Base-by-base conservation (phyloP, 805 yeast species). In the Yamadazyma sp. region DNA sequence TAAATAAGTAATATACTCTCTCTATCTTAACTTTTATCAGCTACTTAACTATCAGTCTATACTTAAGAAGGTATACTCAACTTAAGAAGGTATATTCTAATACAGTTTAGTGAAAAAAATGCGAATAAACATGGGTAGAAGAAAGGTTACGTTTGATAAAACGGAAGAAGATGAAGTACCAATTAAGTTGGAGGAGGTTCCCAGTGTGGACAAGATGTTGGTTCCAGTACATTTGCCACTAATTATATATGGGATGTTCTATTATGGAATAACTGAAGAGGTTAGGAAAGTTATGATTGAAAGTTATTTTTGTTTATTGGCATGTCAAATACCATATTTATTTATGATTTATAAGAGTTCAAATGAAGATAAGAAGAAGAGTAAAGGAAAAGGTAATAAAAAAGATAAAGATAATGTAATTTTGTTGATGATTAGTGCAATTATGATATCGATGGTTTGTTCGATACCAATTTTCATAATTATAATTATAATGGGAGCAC, bases 401-500 rank as follows among this genome's bases (percentile, higher is more conserved):
- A 28, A 34, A 4, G 19, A 33, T 2, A 16, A 36, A 9, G 50
- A 49, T 9, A 56, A 55, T 34, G 18, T 38, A 5, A 32, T 50
- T 11, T 41, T 56, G 14, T 53, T 65, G 25, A 27, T 65, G 7
- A 17, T 48, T 5, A 52, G 64, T 15, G 42, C 65, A 11, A 19
- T 60, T 1, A 32, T 62, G 5, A 35, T 69, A 3, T 53, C 74
- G 2, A 19, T 64, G 1, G 17, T 60, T 3, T 44, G 66, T n/a
- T 49, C 76, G 5, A 24, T 61, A 1, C 72, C 69, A 2, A 36
- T 66, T n/a, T 69, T 65, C 40, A 38, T 58, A 7, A 39, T 55
- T 1, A 53, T 82, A 30, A 65, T 87, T 1, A 48, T 87, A 9
- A 76, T 86, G 51, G 97, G 97, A 6, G 94, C 96, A 0, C 96